phyloP scores from a whole-genome alignment of 2,329 filamentous ascomycete genomes.

The Ascochyta rabiei region DNA sequence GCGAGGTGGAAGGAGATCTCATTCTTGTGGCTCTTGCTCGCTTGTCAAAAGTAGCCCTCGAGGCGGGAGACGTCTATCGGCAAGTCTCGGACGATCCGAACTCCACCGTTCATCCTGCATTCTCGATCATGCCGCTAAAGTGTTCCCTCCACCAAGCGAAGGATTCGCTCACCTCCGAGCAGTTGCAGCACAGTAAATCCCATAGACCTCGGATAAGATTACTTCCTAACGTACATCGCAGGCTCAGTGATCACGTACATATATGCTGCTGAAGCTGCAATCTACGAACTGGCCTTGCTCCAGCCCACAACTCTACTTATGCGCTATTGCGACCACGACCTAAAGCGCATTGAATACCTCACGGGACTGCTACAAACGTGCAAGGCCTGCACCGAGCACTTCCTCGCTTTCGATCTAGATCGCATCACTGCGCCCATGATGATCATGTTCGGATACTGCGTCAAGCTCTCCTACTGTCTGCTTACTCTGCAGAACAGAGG shows the following conservation, averaged over 20 bases:
- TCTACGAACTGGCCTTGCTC: constrained; percentile 25
- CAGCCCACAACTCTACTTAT: constrained; percentile 2
- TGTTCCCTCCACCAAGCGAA: constrained; percentile 17
- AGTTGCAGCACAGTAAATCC: constrained; percentile 22
- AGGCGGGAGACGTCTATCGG: constrained; percentile 28
- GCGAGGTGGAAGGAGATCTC: constrained; percentile 57
- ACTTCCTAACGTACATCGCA: background rate
- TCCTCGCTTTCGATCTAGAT: constrained; percentile 14
- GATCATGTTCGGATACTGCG: constrained; percentile 21
- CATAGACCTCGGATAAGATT: background rate
- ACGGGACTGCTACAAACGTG: constrained; percentile 18
- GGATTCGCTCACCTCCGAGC: constrained; percentile 6
- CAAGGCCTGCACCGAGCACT: constrained; percentile 19
- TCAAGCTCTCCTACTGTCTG: constrained; percentile 21
- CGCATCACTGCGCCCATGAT: constrained; percentile 14
- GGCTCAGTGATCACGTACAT: constrained; percentile 19
- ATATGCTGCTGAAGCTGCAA: constrained; percentile 18
- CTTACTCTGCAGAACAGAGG: constrained; percentile 18
- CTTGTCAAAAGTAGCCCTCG: constrained; percentile 34
- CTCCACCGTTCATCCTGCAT: constrained; percentile 9
- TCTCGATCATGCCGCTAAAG: constrained; percentile 23
- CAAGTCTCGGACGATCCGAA: constrained; percentile 24
- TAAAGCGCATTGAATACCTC: constrained; percentile 22
- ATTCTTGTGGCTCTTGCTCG: constrained; percentile 54
- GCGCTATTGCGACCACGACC: constrained; percentile 13